A percentile compares a stretch with the other conserved stretches of the same genome.
Conservation (phyloP, 352 stramenopile species). For the Pythium chondricola region DNA sequence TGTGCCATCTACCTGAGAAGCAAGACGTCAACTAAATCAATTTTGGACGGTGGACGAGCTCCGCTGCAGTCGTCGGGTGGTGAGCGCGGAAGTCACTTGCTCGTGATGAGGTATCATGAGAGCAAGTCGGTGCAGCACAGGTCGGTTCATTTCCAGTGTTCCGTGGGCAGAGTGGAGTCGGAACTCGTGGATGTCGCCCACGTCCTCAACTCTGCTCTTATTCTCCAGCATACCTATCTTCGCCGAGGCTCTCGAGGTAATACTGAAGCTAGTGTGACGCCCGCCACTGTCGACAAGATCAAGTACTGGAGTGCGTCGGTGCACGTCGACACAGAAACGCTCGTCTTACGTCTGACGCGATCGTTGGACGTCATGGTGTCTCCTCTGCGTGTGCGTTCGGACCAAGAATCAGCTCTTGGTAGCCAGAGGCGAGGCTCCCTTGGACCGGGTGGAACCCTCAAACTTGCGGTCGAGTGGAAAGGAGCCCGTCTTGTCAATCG, state of each 20-base stretch:
- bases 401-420: conserved; percentile 1
- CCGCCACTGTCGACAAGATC: not conserved
- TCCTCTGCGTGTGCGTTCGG: not conserved
- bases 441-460: conserved; percentile 10
- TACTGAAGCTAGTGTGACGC: not conserved
- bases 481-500: conserved; percentile 1
- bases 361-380: conserved; percentile 6
- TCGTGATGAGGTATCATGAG: conserved; percentile 6
- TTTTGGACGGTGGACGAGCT: conserved; percentile 3
- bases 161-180: not conserved
- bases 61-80: not conserved
- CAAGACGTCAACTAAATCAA: not conserved
- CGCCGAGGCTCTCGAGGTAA: not conserved
- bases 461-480: not conserved
- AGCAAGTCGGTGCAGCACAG: conserved; percentile 17
- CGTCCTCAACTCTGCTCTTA: not conserved
- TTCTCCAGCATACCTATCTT: not conserved
- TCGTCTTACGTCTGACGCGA: conserved; percentile 3
- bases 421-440: conserved; percentile 6
- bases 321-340: conserved; percentile 2
- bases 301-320: conserved; percentile 12
- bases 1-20: not conserved
- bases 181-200: not conserved
- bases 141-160: conserved; percentile 1
- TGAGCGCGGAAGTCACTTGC: not conserved